Conservation (phyloP, 768 basidiomycete genomes). For the Amanita jacksonii region DNA sequence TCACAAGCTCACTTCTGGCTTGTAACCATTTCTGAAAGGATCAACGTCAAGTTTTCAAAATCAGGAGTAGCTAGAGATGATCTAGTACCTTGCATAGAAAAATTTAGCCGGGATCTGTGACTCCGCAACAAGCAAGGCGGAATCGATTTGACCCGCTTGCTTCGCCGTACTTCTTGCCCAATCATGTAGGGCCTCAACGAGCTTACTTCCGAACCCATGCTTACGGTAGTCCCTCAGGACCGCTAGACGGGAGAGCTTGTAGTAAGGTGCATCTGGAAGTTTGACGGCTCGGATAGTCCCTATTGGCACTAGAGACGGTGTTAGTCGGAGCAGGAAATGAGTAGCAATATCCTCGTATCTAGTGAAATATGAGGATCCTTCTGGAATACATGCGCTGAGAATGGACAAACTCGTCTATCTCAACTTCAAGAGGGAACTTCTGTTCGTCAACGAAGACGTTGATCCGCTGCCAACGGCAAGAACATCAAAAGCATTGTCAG, state of each 20-base stretch:
- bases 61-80: constrained; percentile 5
- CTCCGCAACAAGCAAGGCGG: constrained; percentile 44
- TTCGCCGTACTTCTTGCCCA: constrained; percentile 43
- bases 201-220: constrained; percentile 53
- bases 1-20: constrained; percentile 8
- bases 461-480: constrained; percentile 25
- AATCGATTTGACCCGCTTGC: constrained; percentile 15
- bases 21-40: constrained; percentile 24
- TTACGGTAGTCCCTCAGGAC: constrained; percentile 58
- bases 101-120: constrained; percentile 63
- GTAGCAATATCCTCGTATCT: constrained; percentile 56
- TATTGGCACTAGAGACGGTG: constrained; percentile 49
- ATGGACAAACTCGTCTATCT: constrained; percentile 59
- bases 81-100: constrained; percentile 69
- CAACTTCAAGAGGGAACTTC: constrained; percentile 61
- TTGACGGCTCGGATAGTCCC: constrained; percentile 58
- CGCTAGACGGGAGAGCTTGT: constrained; percentile 68
- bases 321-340: constrained; percentile 65
- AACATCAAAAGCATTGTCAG: neutral
- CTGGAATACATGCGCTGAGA: constrained; percentile 4
- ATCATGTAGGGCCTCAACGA: constrained; percentile 53
- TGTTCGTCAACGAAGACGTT: constrained; percentile 59
- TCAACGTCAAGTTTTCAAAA: constrained; percentile 8
- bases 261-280: constrained; percentile 32
- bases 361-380: no score